These are phyloP conservation scores for Silene latifolia DNA, from an alignment of 148 eudicot genomes.

Conservation along the genomic window DNA sequence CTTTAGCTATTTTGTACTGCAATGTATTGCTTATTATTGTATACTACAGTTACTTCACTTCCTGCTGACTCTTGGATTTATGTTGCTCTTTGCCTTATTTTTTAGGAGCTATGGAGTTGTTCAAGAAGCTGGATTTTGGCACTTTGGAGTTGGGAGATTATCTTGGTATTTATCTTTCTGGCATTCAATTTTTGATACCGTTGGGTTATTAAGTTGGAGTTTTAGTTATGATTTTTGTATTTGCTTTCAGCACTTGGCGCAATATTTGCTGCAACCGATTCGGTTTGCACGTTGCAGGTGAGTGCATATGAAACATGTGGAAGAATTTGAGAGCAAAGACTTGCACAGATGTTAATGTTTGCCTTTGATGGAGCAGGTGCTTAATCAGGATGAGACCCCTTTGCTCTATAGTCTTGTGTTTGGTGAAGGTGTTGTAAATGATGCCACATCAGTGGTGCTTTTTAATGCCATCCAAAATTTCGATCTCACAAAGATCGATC, in stretches of 20 bases:
- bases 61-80: conserved; percentile 10
- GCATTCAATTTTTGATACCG: background rate
- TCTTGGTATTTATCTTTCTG: conserved; percentile 44
- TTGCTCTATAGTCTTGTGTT: conserved; percentile 82
- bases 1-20: too few species aligned
- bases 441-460: conserved; percentile 80
- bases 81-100: conserved; percentile 21
- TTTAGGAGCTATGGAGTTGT: conserved; percentile 49
- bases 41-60: background rate
- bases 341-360: conserved; percentile 18
- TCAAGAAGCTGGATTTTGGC: conserved; percentile 49
- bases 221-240: conserved; percentile 15
- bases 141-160: conserved; percentile 53
- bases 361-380: conserved; percentile 48
- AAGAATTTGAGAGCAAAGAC: conserved; percentile 9
- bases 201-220: background rate
- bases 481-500: conserved; percentile 50
- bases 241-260: conserved; percentile 67
- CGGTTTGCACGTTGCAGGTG: conserved; percentile 86
- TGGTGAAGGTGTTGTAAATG: conserved; percentile 84
- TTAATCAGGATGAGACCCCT: conserved; percentile 81
- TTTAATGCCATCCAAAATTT: conserved; percentile 65
- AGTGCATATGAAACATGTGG: conserved; percentile 10
- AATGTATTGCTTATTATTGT: too few species aligned
- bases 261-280: conserved; percentile 83